Evolutionary conservation across 2,329 filamentous ascomycete genomes (phyloP).

Genomic region (Trichothecium sympodiale): DNA sequence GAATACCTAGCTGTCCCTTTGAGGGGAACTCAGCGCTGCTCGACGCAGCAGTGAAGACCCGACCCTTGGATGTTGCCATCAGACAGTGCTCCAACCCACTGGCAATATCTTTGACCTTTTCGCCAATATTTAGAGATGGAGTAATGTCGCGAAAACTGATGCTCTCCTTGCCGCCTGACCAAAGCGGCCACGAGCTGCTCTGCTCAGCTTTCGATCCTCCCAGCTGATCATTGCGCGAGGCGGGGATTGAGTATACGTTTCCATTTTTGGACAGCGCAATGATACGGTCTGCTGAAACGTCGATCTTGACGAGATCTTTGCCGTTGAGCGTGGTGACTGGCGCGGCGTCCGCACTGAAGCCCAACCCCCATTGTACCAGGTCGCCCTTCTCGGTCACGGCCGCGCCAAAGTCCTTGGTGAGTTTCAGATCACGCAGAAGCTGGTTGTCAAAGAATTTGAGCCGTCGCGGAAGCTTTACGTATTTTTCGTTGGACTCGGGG

Average conservation of each 20-base stretch:
- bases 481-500: conserved; percentile 64
- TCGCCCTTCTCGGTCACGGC: conserved; percentile 84
- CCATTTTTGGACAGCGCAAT: conserved; percentile 67
- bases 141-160: conserved; percentile 66
- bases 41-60: conserved; percentile 80
- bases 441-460: conserved; percentile 76
- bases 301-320: conserved; percentile 67
- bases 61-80: conserved; percentile 72
- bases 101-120: conserved; percentile 63
- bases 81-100: conserved; percentile 79
- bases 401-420: conserved; percentile 71
- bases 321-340: conserved; percentile 67
- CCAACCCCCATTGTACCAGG: conserved; percentile 81
- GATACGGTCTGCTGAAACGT: conserved; percentile 72
- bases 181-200: conserved; percentile 59
- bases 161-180: conserved; percentile 28
- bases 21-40: conserved; percentile 68
- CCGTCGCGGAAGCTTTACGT: conserved; percentile 70
- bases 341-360: conserved; percentile 52
- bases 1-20: conserved; percentile 77
- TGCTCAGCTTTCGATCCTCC: conserved; percentile 52
- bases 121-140: conserved; percentile 50
- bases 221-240: conserved; percentile 60
- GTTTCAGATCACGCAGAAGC: conserved; percentile 75
- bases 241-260: conserved; percentile 74